Base-by-base conservation (phyloP, 192 early-diverging fungal genomes). In the Umbelopsis vinacea region DNA sequence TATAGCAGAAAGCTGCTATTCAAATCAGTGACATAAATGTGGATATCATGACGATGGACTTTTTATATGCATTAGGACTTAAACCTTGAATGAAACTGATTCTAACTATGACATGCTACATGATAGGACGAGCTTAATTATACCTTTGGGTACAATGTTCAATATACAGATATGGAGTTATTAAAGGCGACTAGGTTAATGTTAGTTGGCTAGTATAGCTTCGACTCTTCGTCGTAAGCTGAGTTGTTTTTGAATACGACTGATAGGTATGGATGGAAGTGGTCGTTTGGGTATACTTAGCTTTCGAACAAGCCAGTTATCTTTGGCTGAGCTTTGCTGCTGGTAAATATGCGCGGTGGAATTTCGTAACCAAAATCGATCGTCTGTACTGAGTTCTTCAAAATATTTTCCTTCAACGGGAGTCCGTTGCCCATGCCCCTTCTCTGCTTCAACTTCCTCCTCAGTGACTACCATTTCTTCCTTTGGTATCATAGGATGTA, bases 261-360 rank as follows among this genome's bases (percentile, higher is more conserved):
- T 14, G 1, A 63, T 35, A 15, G 57, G 26, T 63, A 63, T 6
- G 17, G 57, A 63, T 37, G 57, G 26, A 29, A 63, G 7, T n/a
- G 11, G 57, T 17, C 26, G 33, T 19, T 63, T 63, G 4, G 57
- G 8, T 63, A 63, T 37, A 14, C 24, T 29, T 6, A 63, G 17
- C 17, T 37, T 63, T 37, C 57, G 57, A 37, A 37, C n/a, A 35
- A 63, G 57, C 57, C 57, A 63, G 33, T 37, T 63, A 29, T 63
- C 57, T 15, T 63, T 63, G 12, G n/a, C 29, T 63, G 26, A 19
- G 19, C 33, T 63, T n/a, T 63, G 57, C 5, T 63, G 57, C 57
- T 63, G 57, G 33, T 63, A 63, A 15, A 63, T 63, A 19, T 63
- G 57, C 19, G 57, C 37, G 10, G 57, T 63, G 33, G 57, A 37